A percentile compares a stretch with the other conserved stretches of the same genome.
Conservation (phyloP, 1,284 basidiomycete species). For the Tilletia caries region DNA sequence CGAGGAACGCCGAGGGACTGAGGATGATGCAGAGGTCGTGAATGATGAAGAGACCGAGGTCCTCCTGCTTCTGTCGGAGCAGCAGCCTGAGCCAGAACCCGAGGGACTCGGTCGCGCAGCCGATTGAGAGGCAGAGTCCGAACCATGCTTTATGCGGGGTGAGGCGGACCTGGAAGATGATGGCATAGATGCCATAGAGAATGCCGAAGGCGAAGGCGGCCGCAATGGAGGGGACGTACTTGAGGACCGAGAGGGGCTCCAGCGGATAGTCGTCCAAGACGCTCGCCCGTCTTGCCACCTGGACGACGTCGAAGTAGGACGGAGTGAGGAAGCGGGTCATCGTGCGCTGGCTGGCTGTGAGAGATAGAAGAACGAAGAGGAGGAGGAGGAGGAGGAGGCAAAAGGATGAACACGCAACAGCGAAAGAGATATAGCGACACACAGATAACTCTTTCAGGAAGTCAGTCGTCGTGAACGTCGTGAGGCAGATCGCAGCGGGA, state of each 20-base stretch:
- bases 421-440: no score
- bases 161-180: conserved; percentile 1
- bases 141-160: conserved; percentile 1
- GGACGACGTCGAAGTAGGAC: neutral
- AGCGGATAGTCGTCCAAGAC: conserved; percentile 9
- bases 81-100: neutral
- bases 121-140: conserved; percentile 4
- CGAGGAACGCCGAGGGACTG: neutral
- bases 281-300: neutral
- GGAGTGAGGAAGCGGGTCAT: neutral
- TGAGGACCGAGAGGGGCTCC: neutral
- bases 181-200: neutral
- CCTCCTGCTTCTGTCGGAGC: neutral
- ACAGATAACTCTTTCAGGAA: no score
- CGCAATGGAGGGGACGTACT: neutral
- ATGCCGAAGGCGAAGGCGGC: conserved; percentile 2
- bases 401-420: no score
- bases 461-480: no score
- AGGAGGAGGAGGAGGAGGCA: no score
- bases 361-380: neutral
- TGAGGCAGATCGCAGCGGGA: no score
- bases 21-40: conserved; percentile 9
- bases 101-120: neutral
- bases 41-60: neutral
- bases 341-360: neutral